Conservation (phyloP, 192 early-diverging fungal genomes). For the Linnemannia exigua region DNA sequence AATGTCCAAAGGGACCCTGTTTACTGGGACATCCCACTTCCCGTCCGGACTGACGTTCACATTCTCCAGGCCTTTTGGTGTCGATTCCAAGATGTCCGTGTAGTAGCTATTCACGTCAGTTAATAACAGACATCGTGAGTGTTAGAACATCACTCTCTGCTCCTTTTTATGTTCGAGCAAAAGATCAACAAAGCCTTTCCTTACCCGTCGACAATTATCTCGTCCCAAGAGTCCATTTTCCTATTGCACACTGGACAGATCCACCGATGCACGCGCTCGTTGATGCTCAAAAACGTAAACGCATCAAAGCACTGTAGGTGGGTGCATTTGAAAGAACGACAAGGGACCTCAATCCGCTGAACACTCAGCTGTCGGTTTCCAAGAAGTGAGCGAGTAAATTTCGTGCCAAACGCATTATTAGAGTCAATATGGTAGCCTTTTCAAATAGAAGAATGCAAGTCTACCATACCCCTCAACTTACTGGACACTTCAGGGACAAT, state of each 20-base stretch:
- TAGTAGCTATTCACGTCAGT: conserved; percentile 44
- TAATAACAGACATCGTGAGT: neutral
- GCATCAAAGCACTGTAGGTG: conserved; percentile 92
- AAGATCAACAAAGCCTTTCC: conserved; percentile 12
- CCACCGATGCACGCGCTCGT: conserved; percentile 74
- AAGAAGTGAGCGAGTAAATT: neutral
- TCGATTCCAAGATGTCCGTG: conserved; percentile 54
- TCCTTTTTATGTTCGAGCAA: too few relatives aligned
- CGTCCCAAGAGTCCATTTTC: conserved; percentile 63
- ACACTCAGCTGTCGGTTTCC: conserved; percentile 60
- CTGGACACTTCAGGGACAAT: conserved; percentile 80
- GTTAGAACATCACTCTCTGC: too few relatives aligned
- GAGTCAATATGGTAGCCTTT: too few relatives aligned
- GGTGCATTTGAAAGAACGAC: conserved; percentile 71
- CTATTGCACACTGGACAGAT: conserved; percentile 81
- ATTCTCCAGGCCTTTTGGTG: conserved; percentile 52
- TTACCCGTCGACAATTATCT: conserved; percentile 79
- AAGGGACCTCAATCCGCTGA: conserved; percentile 75
- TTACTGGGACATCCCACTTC: conserved; percentile 42
- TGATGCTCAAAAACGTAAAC: conserved; percentile 78
- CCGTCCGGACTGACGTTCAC: conserved; percentile 62
- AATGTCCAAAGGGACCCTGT: neutral
- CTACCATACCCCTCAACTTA: conserved; percentile 52
- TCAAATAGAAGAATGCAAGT: neutral
- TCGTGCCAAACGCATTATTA: too few relatives aligned